These are phyloP conservation scores for Veloboletus limbatus DNA, from an alignment of 1,284 basidiomycete genomes.

Conservation along the genomic window DNA sequence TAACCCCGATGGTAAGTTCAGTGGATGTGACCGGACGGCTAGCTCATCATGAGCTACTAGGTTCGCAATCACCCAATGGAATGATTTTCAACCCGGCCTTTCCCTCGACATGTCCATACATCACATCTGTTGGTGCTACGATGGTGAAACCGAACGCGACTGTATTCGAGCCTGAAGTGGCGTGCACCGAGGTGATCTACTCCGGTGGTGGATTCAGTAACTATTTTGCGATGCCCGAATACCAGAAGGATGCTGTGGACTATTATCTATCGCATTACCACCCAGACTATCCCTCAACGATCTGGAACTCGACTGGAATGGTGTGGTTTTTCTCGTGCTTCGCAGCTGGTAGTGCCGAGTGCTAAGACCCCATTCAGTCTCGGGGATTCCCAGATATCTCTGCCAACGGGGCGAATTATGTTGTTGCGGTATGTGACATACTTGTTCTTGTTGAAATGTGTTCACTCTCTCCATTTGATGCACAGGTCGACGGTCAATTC, in stretches of 20 bases:
- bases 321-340: background rate
- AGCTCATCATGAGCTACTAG: slow-evolving; percentile 3
- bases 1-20: slow-evolving; percentile 34
- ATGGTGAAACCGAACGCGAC: slow-evolving; percentile 37
- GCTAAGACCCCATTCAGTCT: background rate
- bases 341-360: no score
- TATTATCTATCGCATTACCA: slow-evolving; percentile 21
- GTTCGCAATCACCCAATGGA: slow-evolving; percentile 12
- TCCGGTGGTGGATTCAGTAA: slow-evolving; percentile 47
- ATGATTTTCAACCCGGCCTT: slow-evolving; percentile 49
- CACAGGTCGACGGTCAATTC: slow-evolving; percentile 34
- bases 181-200: slow-evolving; percentile 31
- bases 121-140: slow-evolving; percentile 48
- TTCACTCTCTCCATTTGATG: background rate
- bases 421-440: slow-evolving; percentile 32
- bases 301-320: slow-evolving; percentile 47
- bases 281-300: slow-evolving; percentile 31
- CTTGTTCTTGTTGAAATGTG: background rate
- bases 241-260: slow-evolving; percentile 34
- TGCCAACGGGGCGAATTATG: slow-evolving; percentile 40
- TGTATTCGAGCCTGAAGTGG: slow-evolving; percentile 30
- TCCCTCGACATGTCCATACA: slow-evolving; percentile 43
- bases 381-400: slow-evolving; percentile 32
- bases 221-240: slow-evolving; percentile 37
- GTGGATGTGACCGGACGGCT: background rate